Evolutionary conservation across 495 filamentous ascomycete species (phyloP).

Genomic region (Hypoxylon fragiforme): DNA sequence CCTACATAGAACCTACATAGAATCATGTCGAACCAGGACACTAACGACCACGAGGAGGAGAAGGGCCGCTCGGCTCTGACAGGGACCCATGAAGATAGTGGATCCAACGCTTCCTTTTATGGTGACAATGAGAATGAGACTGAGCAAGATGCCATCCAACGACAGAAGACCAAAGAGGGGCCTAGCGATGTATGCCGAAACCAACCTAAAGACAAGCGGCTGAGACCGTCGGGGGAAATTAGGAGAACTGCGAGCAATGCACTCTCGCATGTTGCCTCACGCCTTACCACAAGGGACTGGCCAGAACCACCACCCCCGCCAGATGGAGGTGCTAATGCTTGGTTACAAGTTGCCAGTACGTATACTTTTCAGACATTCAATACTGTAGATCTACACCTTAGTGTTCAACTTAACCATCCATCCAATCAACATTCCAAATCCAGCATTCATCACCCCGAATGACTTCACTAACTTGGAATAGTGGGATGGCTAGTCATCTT

Average conservation of each 20-base stretch:
- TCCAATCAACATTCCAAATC: too few relatives aligned
- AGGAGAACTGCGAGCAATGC: conserved; percentile 37
- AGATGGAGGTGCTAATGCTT: conserved; percentile 65
- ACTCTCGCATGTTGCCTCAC: conserved; percentile 32
- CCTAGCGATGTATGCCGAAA: background rate
- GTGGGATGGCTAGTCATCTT: conserved; percentile 67
- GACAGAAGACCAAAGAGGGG: background rate
- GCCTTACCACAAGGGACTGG: conserved; percentile 49
- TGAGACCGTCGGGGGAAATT: conserved; percentile 27
- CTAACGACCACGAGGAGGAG: conserved; percentile 4
- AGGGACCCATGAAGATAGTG: conserved; percentile 13
- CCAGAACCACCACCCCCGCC: conserved; percentile 62
- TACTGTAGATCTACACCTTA: too few relatives aligned
- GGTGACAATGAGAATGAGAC: too few relatives aligned
- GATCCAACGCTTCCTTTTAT: conserved; percentile 13
- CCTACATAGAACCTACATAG: background rate
- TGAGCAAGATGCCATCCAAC: conserved; percentile 5
- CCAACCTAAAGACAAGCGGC: conserved; percentile 4
- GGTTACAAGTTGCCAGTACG: conserved; percentile 63
- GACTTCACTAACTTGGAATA: conserved; percentile 15
- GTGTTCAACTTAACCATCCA: too few relatives aligned
- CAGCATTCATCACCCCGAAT: too few relatives aligned
- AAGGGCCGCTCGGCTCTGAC: conserved; percentile 6
- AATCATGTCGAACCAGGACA: conserved; percentile 20
- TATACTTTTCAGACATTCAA: background rate